Evolutionary conservation across 768 basidiomycete genomes (phyloP), one percentile per base, ranked within the genome.

Genomic region (Xerocomellus dryophilus): DNA sequence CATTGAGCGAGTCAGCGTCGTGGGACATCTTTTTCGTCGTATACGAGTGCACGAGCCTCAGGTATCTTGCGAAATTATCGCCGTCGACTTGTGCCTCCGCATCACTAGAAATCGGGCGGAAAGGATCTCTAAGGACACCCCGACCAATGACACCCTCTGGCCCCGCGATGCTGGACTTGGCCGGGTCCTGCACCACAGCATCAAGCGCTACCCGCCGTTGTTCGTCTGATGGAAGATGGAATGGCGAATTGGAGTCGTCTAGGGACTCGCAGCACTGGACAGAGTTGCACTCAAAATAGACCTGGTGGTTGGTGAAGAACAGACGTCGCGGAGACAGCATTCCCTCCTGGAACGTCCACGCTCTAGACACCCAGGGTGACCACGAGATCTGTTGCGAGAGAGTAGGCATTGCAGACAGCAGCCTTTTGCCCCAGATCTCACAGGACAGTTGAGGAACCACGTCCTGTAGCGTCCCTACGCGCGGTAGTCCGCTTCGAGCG

Each of bases 261-360:
- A 56, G 7, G 17, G 56, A 62, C 3, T 64, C 56, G n/a, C 56
- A 58, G 6, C 59, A 58, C 35, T 48, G 50, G 7, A 51, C 15
- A 7, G 49, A 36, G 20, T 56, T 58, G 23, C 57, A 63, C 35
- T 61, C 59, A 10, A 61, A 65, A 25, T 61, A 62, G 14, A 64
- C 54, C 9, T 64, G 58, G 18, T 59, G 51, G 8, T 53, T 47
- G 1, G 64, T 66, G 45, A 64, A 62, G 59, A 62, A 58, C 14
- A 59, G 39, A 31, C 49, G 45, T 20, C 61, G 57, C 0, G 47
- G 48, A 3, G 63, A 66, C 29, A 62, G 53, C 11, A 64, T 14
- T 1, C 56, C 54, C 34, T 63, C 64, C 34, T 59, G 59, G 43
- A 18, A 66, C 7, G 57, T 62, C 65, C 58, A 62, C 4, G 56